phyloP scores from a whole-genome alignment of 2,329 filamentous ascomycete genomes.

The Dothideomycetidae sp. region DNA sequence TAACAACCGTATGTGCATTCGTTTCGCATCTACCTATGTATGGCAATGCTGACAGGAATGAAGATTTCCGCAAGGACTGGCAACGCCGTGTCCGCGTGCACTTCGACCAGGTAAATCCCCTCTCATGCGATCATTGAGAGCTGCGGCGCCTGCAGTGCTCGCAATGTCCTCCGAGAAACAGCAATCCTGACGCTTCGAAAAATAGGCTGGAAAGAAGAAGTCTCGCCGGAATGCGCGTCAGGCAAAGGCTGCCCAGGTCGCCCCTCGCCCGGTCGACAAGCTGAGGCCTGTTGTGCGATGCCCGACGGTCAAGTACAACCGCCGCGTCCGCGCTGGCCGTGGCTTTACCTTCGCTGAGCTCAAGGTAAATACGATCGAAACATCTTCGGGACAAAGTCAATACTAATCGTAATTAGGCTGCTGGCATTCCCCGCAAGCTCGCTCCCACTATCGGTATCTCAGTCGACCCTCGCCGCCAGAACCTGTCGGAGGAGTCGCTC shows the following conservation, averaged over 20 bases:
- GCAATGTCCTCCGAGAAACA: constrained; percentile 13
- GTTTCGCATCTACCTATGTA: not conserved
- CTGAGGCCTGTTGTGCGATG: constrained; percentile 93
- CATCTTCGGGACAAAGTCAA: constrained; percentile 12
- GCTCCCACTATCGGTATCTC: constrained; percentile 93
- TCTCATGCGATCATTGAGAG: constrained; percentile 34
- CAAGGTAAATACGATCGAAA: constrained; percentile 54
- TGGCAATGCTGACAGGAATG: constrained; percentile 22
- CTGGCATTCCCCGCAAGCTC: constrained; percentile 85
- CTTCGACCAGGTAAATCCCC: constrained; percentile 91
- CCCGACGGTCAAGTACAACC: constrained; percentile 97
- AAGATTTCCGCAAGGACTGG: constrained; percentile 99
- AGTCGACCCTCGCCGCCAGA: constrained; percentile 92
- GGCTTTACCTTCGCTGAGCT: constrained; percentile 96
- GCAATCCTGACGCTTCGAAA: constrained; percentile 24
- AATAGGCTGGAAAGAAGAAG: constrained; percentile 88
- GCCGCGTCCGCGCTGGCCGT: constrained; percentile 86
- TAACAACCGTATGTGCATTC: constrained; percentile 59
- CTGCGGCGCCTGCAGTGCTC: constrained; percentile 35
- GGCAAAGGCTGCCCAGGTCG: constrained; percentile 87
- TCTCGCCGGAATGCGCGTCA: constrained; percentile 81
- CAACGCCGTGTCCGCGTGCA: constrained; percentile 96
- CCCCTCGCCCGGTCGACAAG: constrained; percentile 93
- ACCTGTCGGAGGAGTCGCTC: constrained; percentile 91
- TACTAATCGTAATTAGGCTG: constrained; percentile 44